These are phyloP conservation scores for Cordyceps farinosa DNA, from an alignment of 2,329 filamentous ascomycete species.

Conservation along the genomic window DNA sequence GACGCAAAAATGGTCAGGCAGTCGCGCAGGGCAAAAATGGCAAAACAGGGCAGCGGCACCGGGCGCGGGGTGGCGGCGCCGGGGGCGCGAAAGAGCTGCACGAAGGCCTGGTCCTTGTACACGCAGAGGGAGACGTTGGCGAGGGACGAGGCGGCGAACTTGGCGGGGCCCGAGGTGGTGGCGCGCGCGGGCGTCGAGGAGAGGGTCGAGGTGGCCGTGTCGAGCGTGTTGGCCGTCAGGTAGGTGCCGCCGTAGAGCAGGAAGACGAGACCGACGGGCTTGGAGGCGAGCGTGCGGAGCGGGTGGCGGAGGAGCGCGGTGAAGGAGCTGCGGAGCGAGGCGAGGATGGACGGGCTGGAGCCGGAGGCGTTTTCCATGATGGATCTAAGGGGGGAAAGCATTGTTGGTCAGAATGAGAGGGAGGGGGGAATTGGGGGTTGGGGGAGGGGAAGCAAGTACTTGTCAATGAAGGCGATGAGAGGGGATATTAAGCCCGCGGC, in stretches of 20 bases:
- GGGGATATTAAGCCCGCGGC: slow-evolving; percentile 78
- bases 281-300: slow-evolving; percentile 57
- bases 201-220: slow-evolving; percentile 70
- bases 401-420: slow-evolving; percentile 2
- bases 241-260: slow-evolving; percentile 86
- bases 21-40: slow-evolving; percentile 77
- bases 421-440: not conserved
- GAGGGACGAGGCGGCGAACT: slow-evolving; percentile 76
- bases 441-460: slow-evolving; percentile 45
- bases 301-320: slow-evolving; percentile 55
- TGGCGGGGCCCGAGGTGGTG: slow-evolving; percentile 70
- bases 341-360: slow-evolving; percentile 50
- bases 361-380: slow-evolving; percentile 83
- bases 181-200: slow-evolving; percentile 52
- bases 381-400: slow-evolving; percentile 43
- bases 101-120: slow-evolving; percentile 86
- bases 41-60: slow-evolving; percentile 68
- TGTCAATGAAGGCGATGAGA: slow-evolving; percentile 82
- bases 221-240: slow-evolving; percentile 80
- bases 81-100: slow-evolving; percentile 71
- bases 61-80: slow-evolving; percentile 44
- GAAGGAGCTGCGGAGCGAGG: slow-evolving; percentile 59
- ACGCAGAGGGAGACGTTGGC: slow-evolving; percentile 83
- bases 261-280: slow-evolving; percentile 66
- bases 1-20: slow-evolving; percentile 86